These are phyloP conservation scores for Lactuca sativa DNA, from an alignment of 129 eudicot genomes.

Conservation along the genomic window DNA sequence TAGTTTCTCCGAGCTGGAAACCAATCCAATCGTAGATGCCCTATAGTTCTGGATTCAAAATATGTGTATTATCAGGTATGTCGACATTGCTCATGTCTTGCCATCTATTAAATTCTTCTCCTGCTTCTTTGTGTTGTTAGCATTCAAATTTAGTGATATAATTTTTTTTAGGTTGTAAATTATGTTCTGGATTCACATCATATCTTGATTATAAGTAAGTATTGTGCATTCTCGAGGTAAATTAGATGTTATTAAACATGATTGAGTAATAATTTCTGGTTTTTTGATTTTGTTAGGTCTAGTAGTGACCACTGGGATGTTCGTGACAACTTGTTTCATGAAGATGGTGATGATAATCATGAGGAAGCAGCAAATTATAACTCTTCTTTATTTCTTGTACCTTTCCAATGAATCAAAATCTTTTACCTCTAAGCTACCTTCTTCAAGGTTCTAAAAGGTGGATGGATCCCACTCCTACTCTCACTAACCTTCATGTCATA, in stretches of 20 bases:
- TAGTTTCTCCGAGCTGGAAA: conserved; percentile 48
- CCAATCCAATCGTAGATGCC: conserved; percentile 54
- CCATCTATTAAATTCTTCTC: conserved; percentile 49
- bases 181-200: conserved; percentile 49
- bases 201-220: no score
- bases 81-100: conserved; percentile 54
- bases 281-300: conserved; percentile 36
- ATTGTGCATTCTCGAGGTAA: conserved; percentile 74
- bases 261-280: conserved; percentile 2
- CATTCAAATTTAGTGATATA: conserved; percentile 58
- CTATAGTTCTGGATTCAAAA: conserved; percentile 63
- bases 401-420: conserved; percentile 51
- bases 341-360: conserved; percentile 52
- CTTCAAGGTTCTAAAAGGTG: conserved; percentile 53
- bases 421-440: conserved; percentile 55
- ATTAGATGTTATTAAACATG: conserved; percentile 64
- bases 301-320: conserved; percentile 54
- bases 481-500: conserved; percentile 43
- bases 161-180: conserved; percentile 46
- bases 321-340: conserved; percentile 61
- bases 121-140: conserved; percentile 49
- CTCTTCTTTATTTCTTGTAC: conserved; percentile 33
- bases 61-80: conserved; percentile 71
- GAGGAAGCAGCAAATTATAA: conserved; percentile 43
- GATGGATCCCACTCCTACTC: conserved; percentile 55